A percentile compares a stretch with the other conserved stretches of the same genome.
phyloP scores from a whole-genome alignment of 805 yeast species.

The Ogataea pilisensis region DNA sequence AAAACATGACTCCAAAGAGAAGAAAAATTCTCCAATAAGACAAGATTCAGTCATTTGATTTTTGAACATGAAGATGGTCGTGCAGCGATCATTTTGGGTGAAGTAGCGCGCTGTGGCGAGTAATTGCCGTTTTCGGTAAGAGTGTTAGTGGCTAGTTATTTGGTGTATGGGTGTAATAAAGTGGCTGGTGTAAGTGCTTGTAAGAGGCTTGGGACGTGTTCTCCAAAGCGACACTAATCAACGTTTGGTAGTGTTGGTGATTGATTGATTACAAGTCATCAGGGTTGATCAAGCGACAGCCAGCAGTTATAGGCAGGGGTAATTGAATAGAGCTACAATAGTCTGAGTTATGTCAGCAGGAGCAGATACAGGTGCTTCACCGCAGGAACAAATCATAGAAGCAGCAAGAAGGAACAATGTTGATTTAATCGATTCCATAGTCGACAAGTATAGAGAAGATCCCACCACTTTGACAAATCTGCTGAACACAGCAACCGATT shows the following conservation, averaged over 20 bases:
- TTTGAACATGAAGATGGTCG: too few relatives aligned
- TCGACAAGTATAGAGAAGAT: constrained; percentile 32
- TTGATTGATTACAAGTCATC: too few relatives aligned
- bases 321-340: too few relatives aligned
- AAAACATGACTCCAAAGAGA: too few relatives aligned
- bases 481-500: constrained; percentile 68
- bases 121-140: background rate
- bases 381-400: constrained; percentile 76
- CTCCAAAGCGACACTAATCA: too few relatives aligned
- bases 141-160: too few relatives aligned
- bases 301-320: too few relatives aligned
- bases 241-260: too few relatives aligned
- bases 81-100: background rate
- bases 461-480: constrained; percentile 39
- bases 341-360: constrained; percentile 3
- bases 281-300: too few relatives aligned
- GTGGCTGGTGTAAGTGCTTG: background rate
- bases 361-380: constrained; percentile 62
- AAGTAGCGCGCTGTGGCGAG: background rate
- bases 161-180: too few relatives aligned
- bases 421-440: constrained; percentile 60
- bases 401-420: constrained; percentile 85
- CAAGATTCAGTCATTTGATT: background rate
- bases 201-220: too few relatives aligned
- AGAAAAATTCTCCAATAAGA: background rate